Percentiles rank a stretch among this genome's conserved stretches.
Conservation (phyloP, 306 rosid species). For the Geum urbanum region DNA sequence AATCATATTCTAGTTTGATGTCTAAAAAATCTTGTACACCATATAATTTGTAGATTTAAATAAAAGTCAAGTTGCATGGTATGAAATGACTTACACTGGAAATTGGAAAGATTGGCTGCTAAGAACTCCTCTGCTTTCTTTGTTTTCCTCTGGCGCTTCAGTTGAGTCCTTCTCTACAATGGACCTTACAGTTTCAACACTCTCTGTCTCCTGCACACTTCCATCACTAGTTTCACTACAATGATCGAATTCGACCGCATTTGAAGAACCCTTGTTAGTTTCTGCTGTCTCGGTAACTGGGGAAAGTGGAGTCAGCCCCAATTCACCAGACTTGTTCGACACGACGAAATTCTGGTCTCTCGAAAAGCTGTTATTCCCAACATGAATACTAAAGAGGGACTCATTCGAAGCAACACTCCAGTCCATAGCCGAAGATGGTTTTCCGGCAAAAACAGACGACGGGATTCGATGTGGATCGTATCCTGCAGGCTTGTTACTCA, state of each 20-base stretch:
- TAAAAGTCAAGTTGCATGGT: background rate
- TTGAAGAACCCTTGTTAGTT: background rate
- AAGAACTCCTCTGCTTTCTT: background rate
- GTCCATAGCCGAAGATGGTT: constrained; percentile 40
- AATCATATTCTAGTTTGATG: background rate
- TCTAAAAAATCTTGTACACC: no score
- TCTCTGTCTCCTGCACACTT: constrained; percentile 20
- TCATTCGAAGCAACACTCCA: constrained; percentile 76
- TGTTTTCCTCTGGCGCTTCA: background rate
- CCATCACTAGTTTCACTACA: background rate
- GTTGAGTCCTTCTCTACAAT: constrained; percentile 3
- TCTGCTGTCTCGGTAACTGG: constrained; percentile 23
- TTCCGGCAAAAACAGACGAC: constrained; percentile 34
- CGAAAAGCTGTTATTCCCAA: constrained; percentile 58
- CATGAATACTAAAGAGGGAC: constrained; percentile 60
- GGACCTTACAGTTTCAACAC: background rate
- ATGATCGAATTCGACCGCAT: no score
- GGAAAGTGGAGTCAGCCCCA: constrained; percentile 11
- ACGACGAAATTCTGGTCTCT: constrained; percentile 27
- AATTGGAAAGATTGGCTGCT: constrained; percentile 57
- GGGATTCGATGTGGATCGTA: constrained; percentile 66
- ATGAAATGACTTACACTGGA: constrained; percentile 45
- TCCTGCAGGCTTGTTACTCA: constrained; percentile 16
- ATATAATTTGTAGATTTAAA: background rate
- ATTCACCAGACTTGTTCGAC: constrained; percentile 36